Conservation (phyloP, 2,329 filamentous ascomycete genomes). For the Pseudocercospora cruenta region DNA sequence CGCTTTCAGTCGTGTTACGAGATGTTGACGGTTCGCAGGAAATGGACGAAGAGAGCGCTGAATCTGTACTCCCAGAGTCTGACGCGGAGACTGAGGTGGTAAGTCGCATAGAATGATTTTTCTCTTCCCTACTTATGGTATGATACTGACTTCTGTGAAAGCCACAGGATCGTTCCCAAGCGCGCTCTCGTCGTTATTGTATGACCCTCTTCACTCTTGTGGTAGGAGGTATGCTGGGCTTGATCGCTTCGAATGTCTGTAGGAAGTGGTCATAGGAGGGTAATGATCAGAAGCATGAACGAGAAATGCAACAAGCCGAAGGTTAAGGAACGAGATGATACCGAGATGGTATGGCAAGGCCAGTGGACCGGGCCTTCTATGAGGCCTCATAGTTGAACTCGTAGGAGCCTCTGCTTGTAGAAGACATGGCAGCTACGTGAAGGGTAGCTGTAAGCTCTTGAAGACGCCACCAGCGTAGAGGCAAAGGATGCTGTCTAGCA, state of each 20-base stretch:
- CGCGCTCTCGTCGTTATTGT: background rate
- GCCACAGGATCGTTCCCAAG: background rate
- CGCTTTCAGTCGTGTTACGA: background rate
- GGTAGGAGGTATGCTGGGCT: background rate
- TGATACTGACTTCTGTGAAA: background rate
- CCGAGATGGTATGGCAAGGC: background rate
- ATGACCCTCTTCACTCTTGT: background rate
- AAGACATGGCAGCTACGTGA: background rate
- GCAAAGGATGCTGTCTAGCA: constrained; percentile 35
- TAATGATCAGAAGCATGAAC: background rate
- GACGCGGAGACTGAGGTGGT: background rate
- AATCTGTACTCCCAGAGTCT: background rate
- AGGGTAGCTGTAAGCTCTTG: background rate
- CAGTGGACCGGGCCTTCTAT: background rate
- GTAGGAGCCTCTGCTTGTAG: background rate
- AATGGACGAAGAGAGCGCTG: background rate
- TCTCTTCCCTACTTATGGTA: background rate
- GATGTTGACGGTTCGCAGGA: background rate
- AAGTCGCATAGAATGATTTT: background rate
- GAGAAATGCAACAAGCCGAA: too few species aligned
- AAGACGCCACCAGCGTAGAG: background rate
- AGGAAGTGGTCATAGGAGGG: background rate
- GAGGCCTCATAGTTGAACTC: background rate
- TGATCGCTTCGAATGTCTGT: background rate
- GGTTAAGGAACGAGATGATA: background rate